A percentile compares a stretch with the other conserved stretches of the same genome.
Conservation (phyloP, 139 green algal species). For the Coelastrella sp. region DNA sequence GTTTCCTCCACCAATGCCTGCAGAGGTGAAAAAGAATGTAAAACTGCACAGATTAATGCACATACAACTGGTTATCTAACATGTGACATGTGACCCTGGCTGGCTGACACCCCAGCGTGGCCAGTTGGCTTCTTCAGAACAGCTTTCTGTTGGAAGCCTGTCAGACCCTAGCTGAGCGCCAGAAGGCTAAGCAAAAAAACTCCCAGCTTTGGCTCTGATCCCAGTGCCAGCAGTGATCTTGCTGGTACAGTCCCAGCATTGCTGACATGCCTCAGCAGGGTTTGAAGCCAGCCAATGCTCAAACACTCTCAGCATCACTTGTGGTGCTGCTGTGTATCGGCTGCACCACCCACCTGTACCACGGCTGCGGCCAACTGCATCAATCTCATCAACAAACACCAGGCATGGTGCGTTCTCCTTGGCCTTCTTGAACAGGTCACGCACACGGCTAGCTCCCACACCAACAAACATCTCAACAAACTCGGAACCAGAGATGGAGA, state of each 20-base stretch:
- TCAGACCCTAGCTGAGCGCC: too few relatives aligned
- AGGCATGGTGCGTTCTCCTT: slow-evolving; percentile 97
- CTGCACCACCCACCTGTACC: slow-evolving; percentile 69
- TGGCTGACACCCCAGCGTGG: too few relatives aligned
- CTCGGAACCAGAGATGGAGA: slow-evolving; percentile 96
- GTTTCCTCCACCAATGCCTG: slow-evolving; percentile 98
- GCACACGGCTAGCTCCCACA: slow-evolving; percentile 95
- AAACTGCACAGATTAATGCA: neutral
- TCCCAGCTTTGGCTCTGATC: too few relatives aligned
- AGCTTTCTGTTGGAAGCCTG: too few relatives aligned
- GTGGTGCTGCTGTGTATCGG: neutral
- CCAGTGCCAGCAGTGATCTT: neutral
- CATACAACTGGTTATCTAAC: neutral
- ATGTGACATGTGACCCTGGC: too few relatives aligned
- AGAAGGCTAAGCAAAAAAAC: too few relatives aligned
- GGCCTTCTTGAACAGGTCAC: slow-evolving; percentile 98
- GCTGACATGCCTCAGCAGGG: neutral
- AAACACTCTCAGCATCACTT: neutral
- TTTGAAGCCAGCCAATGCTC: neutral
- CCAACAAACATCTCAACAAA: slow-evolving; percentile 99
- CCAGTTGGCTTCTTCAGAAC: too few relatives aligned
- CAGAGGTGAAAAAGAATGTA: neutral
- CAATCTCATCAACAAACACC: slow-evolving; percentile 99
- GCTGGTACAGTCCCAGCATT: neutral
- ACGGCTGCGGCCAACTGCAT: slow-evolving; percentile 96